phyloP scores from a whole-genome alignment of 208 protist genomes.

The Crithidia fasciculata region DNA sequence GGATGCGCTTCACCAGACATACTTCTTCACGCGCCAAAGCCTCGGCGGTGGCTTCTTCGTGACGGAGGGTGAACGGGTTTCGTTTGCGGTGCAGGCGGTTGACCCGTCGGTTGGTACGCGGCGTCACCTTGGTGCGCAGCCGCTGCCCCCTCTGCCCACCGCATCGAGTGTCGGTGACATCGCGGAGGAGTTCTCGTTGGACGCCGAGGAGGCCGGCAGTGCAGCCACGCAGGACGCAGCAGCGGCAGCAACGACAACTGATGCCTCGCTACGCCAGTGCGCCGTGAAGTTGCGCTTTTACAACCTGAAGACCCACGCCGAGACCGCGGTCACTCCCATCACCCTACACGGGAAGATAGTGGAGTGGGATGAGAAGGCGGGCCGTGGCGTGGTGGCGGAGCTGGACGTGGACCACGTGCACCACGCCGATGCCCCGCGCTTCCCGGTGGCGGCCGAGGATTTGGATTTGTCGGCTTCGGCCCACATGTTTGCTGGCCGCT shows the following conservation, averaged over 20 bases:
- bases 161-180: not conserved
- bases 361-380: conserved; percentile 52
- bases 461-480: conserved; percentile 41
- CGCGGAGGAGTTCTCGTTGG: conserved; percentile 11
- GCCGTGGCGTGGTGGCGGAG: conserved; percentile 64
- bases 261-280: not conserved
- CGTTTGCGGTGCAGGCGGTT: conserved; percentile 39
- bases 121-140: conserved; percentile 15
- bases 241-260: not conserved
- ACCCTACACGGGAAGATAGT: conserved; percentile 58
- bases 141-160: not conserved
- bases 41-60: conserved; percentile 78
- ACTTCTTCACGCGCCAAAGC: conserved; percentile 69
- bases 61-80: conserved; percentile 72
- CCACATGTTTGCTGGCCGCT: conserved; percentile 49
- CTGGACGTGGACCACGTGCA: conserved; percentile 58
- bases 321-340: conserved; percentile 53
- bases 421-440: conserved; percentile 65
- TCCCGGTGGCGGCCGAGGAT: conserved; percentile 53
- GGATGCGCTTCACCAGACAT: conserved; percentile 19
- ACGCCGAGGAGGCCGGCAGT: not conserved
- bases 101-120: not conserved
- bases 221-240: not conserved
- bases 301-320: conserved; percentile 28
- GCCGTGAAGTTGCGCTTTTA: not conserved